Evolutionary conservation across 192 early-diverging fungal species (phyloP), one percentile per base, ranked within the genome.

Genomic region (Podila epigama): DNA sequence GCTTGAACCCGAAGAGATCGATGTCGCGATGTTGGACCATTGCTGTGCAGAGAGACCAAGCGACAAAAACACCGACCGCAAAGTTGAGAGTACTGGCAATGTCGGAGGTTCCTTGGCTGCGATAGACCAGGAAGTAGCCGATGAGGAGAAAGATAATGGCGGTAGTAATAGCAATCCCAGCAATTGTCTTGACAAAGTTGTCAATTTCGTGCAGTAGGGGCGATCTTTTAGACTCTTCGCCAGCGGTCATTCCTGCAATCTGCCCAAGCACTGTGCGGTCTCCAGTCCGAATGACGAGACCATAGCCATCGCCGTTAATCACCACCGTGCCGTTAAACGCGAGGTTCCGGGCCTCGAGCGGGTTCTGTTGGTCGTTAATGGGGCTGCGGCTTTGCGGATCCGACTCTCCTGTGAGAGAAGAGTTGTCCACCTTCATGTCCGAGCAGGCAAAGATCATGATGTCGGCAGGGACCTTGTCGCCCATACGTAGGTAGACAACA

Each of bases 401-500:
- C 2, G 92, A 83, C 83, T 98, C 97, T 50, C 97, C 97, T 3
- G 97, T 98, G 32, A 98, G 79, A 20, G 94, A 96, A 7, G 96
- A 96, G 85, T 97, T 97, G 84, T 98, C 97, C 31, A 97, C 95
- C 79, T 98, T 98, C 59, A 97, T 82, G 53, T 98, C 97, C 29
- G 84, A 88, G 58, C 88, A 84, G 28, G 85, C 63, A 81, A 94
- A 94, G 25, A 98, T 70, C 63, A 85, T 87, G 54, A 96, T 81
- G 84, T 98, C 97, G 0, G 97, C 97, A 0, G 97, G 97, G 20
- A 95, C 77, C 81, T 98, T 98, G 86, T 98, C 96, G 39, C 97
- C 97, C 86, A 93, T 92, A 33, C 90, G 88, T 33, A 95, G 79
- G 60, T 89, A 94, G 29, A 97, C 92, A 51, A 98, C 70, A 62